Percentiles rank a stretch among this genome's conserved stretches.
Evolutionary conservation across 306 rosid species (phyloP).

Genomic region (Datisca glomerata): DNA sequence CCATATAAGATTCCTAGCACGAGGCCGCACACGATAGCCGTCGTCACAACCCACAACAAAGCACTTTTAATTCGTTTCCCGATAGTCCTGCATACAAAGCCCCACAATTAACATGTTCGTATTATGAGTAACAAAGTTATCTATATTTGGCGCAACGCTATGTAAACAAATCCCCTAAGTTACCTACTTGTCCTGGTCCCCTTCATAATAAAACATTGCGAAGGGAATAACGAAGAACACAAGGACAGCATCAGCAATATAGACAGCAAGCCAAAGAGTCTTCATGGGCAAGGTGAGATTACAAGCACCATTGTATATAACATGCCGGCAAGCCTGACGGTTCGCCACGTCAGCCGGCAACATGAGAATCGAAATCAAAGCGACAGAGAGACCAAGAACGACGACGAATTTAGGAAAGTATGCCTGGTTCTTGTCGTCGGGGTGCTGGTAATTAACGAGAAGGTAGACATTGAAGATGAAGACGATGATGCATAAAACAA

Average conservation of each 20-base stretch:
- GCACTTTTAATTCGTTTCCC: slow-evolving; percentile 78
- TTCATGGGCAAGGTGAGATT: slow-evolving; percentile 94
- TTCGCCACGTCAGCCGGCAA: slow-evolving; percentile 97
- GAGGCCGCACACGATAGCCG: slow-evolving; percentile 78
- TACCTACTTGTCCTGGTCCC: slow-evolving; percentile 98
- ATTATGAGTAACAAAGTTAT: too few relatives aligned
- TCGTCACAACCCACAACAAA: slow-evolving; percentile 66
- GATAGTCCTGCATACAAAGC: slow-evolving; percentile 49
- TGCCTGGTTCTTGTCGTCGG: slow-evolving; percentile 90
- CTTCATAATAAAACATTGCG: slow-evolving; percentile 96
- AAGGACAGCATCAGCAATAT: slow-evolving; percentile 66
- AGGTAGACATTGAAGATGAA: slow-evolving; percentile 86
- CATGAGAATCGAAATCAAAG: slow-evolving; percentile 89
- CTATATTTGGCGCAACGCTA: too few relatives aligned
- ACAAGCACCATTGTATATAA: slow-evolving; percentile 91
- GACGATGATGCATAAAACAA: slow-evolving; percentile 61
- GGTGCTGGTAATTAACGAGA: slow-evolving; percentile 88
- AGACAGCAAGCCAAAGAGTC: slow-evolving; percentile 86
- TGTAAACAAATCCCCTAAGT: too few relatives aligned
- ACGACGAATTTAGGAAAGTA: slow-evolving; percentile 94
- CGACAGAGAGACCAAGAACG: slow-evolving; percentile 82
- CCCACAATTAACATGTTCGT: too few relatives aligned
- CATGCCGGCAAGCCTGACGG: slow-evolving; percentile 83
- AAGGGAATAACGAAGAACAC: slow-evolving; percentile 93
- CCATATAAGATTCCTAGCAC: slow-evolving; percentile 79